Base-by-base conservation (phyloP, 2,329 filamentous ascomycete genomes). In the Aschersonia sp. region DNA sequence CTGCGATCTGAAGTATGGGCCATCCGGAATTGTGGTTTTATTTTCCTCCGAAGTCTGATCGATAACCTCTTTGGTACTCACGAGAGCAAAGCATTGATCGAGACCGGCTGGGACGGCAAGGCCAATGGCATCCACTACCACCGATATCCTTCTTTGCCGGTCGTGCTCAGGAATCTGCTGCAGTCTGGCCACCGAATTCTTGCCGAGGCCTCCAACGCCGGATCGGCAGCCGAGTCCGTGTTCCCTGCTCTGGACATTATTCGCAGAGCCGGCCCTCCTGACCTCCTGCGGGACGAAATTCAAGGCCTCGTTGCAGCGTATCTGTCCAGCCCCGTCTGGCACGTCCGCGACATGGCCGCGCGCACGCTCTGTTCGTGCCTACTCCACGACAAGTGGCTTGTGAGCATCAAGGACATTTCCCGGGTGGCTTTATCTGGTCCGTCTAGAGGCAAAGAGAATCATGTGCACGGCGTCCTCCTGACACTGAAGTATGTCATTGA, bases 1-100 rank as follows among this genome's bases (percentile, higher is more conserved):
- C 72, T 98, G 12, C 83, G 79, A 43, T 92, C 87, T 0, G 76
- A 84, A 50, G 79, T 92, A 29, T 98, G 92, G 92, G 87, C 89
- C 0, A 88, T 98, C 48, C 82, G 89, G 1, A 98, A 98, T 61
- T 95, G 88, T 54, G 88, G 88, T 2, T 67, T 97, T 35, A 84
- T 97, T 66, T 77, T 98, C 6, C 81, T 97, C 53, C 80, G 90
- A 47, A 87, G 87, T 51, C 71, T 95, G 5, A 84, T 94, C 46
- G 86, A 92, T 59, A 76, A 77, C 52, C 68, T 94, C 1, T 78
- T 92, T 31, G 85, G 86, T 12, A 86, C 81, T 0, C 81, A 79
- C 47, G 83, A 87, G 63, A 87, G 70, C 68, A 88, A 82, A 59
- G 55, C 65, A 4, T 68, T 65, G 44, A 80, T 73, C 56, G 82